Evolutionary conservation across 1,284 basidiomycete species (phyloP).

Genomic region (Sparassis latifolia): DNA sequence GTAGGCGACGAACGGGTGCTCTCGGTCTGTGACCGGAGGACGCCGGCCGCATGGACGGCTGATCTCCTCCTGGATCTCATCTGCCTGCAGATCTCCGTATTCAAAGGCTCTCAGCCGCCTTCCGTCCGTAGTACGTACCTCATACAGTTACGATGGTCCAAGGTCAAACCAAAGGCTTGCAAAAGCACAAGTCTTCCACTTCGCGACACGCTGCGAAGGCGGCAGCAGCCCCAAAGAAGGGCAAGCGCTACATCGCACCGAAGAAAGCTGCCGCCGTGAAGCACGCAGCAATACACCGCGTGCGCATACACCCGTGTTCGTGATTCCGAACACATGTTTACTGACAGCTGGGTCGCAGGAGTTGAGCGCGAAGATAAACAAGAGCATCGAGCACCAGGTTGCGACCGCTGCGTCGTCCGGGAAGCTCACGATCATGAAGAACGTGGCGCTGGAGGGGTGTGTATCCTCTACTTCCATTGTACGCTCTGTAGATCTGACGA

Average conservation of each 20-base stretch:
- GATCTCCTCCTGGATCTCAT: no score
- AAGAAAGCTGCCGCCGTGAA: constrained; percentile 67
- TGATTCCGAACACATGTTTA: background rate
- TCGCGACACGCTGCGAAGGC: constrained; percentile 55
- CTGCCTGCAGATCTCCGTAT: no score
- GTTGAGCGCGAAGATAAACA: constrained; percentile 83
- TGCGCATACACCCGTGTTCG: constrained; percentile 16
- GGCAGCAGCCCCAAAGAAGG: constrained; percentile 66
- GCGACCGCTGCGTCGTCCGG: constrained; percentile 80
- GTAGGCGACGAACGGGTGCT: constrained; percentile 9
- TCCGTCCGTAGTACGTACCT: background rate
- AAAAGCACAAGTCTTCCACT: constrained; percentile 40
- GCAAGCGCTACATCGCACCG: constrained; percentile 60
- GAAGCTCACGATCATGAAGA: constrained; percentile 86
- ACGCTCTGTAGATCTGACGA: background rate
- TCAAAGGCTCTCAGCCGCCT: no score
- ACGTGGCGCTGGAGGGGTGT: constrained; percentile 43
- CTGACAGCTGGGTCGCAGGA: constrained; percentile 36
- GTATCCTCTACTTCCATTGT: constrained; percentile 14
- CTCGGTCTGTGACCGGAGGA: constrained; percentile 14
- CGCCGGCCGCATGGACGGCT: background rate
- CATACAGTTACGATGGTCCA: constrained; percentile 30
- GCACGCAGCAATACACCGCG: constrained; percentile 65
- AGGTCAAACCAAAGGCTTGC: constrained; percentile 66
- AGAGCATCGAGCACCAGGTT: constrained; percentile 86